Conservation (phyloP, 2,329 filamentous ascomycete genomes). For the Fusarium euwallaceae region DNA sequence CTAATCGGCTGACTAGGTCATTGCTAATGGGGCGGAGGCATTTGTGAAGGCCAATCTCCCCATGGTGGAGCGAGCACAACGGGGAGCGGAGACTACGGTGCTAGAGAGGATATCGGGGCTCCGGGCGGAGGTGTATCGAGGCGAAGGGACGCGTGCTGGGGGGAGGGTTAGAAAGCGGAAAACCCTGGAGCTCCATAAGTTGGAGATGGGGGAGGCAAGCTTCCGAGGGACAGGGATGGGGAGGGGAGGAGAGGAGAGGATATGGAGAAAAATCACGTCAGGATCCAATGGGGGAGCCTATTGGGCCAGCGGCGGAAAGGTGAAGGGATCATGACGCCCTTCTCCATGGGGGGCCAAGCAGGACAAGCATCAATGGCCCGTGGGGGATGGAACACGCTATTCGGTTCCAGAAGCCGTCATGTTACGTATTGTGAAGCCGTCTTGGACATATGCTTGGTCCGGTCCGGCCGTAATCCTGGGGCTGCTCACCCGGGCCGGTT, state of each 20-base stretch:
- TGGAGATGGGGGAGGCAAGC: conserved; percentile 17
- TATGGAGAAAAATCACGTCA: conserved; percentile 9
- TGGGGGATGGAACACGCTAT: conserved; percentile 33
- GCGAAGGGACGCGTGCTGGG: neutral
- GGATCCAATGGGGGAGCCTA: conserved; percentile 29
- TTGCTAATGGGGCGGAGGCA: conserved; percentile 22
- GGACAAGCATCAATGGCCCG: conserved; percentile 12
- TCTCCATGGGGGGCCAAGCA: conserved; percentile 29
- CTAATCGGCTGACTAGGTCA: conserved; percentile 26
- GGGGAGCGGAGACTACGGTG: conserved; percentile 1
- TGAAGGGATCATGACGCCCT: conserved; percentile 24
- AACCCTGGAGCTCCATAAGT: conserved; percentile 8
- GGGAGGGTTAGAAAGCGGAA: conserved; percentile 2
- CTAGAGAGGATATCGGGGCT: conserved; percentile 7
- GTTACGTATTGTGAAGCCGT: conserved; percentile 40
- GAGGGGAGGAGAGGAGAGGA: conserved; percentile 3
- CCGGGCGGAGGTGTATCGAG: conserved; percentile 11
- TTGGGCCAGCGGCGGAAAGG: conserved; percentile 17
- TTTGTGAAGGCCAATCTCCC: conserved; percentile 30
- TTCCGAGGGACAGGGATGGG: neutral
- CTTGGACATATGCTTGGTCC: conserved; percentile 23
- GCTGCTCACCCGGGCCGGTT: conserved; percentile 35
- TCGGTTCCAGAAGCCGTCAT: conserved; percentile 39
- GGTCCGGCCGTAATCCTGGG: conserved; percentile 34
- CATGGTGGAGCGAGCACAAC: conserved; percentile 37